Base-by-base conservation (phyloP, 108 stramenopile species). In the Stephanodiscus triporus region DNA sequence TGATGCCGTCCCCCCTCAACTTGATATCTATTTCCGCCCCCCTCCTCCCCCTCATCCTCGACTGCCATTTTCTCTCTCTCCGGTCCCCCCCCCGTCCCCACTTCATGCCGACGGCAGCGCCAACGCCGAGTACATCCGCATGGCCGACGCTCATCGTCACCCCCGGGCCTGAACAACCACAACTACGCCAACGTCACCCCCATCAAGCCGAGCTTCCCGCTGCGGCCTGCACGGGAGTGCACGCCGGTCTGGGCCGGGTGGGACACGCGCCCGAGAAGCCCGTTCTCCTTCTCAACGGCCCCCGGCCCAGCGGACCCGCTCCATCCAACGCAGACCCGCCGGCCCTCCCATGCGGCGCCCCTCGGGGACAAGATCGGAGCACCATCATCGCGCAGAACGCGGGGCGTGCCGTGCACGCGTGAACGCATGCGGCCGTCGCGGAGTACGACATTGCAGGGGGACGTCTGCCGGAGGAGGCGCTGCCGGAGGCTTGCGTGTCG, bases 231-330 rank as follows among this genome's bases (percentile, higher is more conserved):
- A 96, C 78, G n/a, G 87, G 91, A 24, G 98, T 98, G n/a, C 96
- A 99, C 71, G 99, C 99, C 61, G n/a, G 99, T 99, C 29, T 99
- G 98, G 99, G 97, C 99, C 10, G 98, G 98, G 26, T 99, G 99
- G 99, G 99, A 30, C 99, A 99, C 78, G 99, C 99, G 49, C 85
- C 85, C 55, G 99, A 99, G 82, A 98, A 99, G 86, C 98, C 99
- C 9, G 9, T 74, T 20, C 84, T 99, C 23, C n/a, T n/a, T n/a
- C 99, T 98, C 30, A 89, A 97, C 77, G n/a, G 83, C 96, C 2
- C 87, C 99, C 42, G 86, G 84, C 43, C 77, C 85, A 29, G 81
- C 82, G 22, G 78, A 73, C 20, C 96, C 97, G 1, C 92, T n/a
- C 92, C 45, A 97, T 98, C 63, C 89, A 90, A 55, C 98, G 99